These are phyloP conservation scores for Candida nitratophila DNA, from an alignment of 805 yeast species.

Conservation along the genomic window DNA sequence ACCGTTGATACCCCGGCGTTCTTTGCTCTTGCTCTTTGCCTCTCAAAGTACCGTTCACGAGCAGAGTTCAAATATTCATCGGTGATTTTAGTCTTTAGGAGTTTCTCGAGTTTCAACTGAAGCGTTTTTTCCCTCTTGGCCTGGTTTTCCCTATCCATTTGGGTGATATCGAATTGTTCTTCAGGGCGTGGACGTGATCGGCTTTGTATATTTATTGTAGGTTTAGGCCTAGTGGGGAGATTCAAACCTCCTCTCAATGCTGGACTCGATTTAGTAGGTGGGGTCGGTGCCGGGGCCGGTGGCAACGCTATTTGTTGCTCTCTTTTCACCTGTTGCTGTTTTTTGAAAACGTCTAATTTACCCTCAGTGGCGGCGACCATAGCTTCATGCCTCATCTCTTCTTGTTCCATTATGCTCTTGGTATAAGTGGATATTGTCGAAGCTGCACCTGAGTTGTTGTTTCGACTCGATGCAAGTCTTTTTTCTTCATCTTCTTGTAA, in stretches of 20 bases:
- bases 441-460: not conserved
- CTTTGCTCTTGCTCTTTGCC: constrained; percentile 2
- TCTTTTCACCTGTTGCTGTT: not conserved
- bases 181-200: too few species aligned
- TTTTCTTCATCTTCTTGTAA: not conserved
- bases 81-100: constrained; percentile 2
- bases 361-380: not conserved
- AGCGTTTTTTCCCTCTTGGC: constrained; percentile 6
- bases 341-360: not conserved
- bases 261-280: not conserved
- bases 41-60: constrained; percentile 14
- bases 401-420: constrained; percentile 1
- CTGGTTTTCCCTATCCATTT: not conserved
- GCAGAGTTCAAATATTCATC: constrained; percentile 11
- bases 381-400: constrained; percentile 4
- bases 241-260: constrained; percentile 2
- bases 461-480: not conserved
- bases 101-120: constrained; percentile 5
- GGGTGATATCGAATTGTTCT: too few species aligned
- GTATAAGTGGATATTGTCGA: not conserved
- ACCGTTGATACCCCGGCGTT: too few species aligned
- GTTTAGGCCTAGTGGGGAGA: not conserved
- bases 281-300: too few species aligned
- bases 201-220: not conserved
- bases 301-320: too few species aligned